Evolutionary conservation across 495 filamentous ascomycete species (phyloP).

Genomic region (Neurospora hispaniola): DNA sequence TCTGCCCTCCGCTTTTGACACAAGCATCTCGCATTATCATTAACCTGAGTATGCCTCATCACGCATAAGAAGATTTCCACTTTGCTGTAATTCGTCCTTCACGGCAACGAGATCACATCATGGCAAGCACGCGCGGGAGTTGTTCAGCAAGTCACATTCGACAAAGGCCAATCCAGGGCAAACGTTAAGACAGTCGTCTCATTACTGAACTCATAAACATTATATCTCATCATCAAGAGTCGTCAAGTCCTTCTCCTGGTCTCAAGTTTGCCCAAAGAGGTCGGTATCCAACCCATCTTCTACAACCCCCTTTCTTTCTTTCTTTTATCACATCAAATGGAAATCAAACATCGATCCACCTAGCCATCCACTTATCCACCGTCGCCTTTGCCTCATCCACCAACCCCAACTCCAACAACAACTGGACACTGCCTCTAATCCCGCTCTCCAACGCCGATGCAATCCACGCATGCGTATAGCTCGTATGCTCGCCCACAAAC

Average conservation of each 20-base stretch:
- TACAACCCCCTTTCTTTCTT: not conserved
- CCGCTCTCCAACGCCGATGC: constrained; percentile 56
- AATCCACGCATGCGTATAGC: constrained; percentile 68
- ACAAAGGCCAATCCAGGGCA: not conserved
- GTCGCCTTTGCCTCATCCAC: constrained; percentile 56
- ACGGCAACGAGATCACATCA: not conserved
- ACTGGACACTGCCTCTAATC: constrained; percentile 52
- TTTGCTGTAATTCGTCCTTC: not conserved
- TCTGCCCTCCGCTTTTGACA: no score
- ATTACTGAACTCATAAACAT: constrained; percentile 1
- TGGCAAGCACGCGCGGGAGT: not conserved
- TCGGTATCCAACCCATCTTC: not conserved
- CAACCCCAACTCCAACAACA: constrained; percentile 51
- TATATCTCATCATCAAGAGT: not conserved
- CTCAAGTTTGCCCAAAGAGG: not conserved
- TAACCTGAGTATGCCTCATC: no score
- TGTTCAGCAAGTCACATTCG: not conserved
- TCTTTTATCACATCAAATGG: not conserved
- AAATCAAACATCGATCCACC: constrained; percentile 34
- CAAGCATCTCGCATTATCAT: no score
- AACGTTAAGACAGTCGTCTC: no score
- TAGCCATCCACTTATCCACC: constrained; percentile 52
- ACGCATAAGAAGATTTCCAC: not conserved
- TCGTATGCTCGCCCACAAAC: constrained; percentile 62
- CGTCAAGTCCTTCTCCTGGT: no score